Conservation (phyloP, 257 asterid species). For the Penstemon davidsonii region DNA sequence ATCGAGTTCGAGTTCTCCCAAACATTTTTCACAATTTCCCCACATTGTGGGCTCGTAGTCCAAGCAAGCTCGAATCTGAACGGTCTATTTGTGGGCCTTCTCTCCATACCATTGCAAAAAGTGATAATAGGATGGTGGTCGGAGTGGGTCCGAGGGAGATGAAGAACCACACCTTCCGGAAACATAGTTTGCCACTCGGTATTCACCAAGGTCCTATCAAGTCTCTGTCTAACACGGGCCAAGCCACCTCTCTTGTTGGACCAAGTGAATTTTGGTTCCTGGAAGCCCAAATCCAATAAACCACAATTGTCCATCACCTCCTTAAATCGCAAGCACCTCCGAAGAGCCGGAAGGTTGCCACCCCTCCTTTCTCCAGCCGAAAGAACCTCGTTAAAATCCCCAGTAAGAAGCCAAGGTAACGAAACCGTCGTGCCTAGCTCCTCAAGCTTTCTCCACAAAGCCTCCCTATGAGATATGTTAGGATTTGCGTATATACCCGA, state of each 20-base stretch:
- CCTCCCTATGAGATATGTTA: no score
- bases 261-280: no score
- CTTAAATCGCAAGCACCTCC: neutral
- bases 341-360: neutral
- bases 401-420: neutral
- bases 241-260: neutral
- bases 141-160: neutral
- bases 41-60: neutral
- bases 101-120: neutral
- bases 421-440: no score
- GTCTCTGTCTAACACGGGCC: no score
- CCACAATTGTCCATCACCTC: neutral
- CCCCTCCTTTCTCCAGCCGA: neutral
- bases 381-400: neutral
- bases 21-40: neutral
- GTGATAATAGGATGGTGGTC: neutral
- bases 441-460: no score
- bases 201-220: no score
- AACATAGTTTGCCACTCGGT: neutral
- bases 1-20: neutral
- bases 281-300: no score
- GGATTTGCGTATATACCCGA: no score
- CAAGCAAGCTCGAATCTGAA: neutral
- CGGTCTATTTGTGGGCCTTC: neutral
- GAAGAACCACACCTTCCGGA: neutral